phyloP scores from a whole-genome alignment of 1,139 yeast species.

The Blastobotrys arbuscula region DNA sequence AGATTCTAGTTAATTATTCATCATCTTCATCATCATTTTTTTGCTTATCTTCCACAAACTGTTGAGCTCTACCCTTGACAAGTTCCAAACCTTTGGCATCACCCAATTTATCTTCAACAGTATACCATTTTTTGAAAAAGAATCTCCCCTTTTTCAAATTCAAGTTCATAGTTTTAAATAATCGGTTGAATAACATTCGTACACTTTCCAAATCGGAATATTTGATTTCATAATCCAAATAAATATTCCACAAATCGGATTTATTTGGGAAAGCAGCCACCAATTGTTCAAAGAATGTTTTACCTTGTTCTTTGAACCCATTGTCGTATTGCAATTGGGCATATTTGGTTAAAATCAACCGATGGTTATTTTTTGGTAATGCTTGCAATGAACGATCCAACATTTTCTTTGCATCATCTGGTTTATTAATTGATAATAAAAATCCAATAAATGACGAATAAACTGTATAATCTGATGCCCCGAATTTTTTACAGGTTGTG shows the following conservation, averaged over 20 bases:
- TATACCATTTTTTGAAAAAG: constrained; percentile 90
- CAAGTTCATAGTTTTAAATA: constrained; percentile 53
- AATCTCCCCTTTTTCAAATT: constrained; percentile 91
- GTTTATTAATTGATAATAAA: constrained; percentile 48
- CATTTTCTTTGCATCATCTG: constrained; percentile 60
- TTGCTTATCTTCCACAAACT: constrained; percentile 43
- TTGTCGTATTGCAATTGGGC: constrained; percentile 81
- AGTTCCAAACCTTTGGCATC: constrained; percentile 72
- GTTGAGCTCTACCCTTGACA: constrained; percentile 88
- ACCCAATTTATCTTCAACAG: constrained; percentile 62
- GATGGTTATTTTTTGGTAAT: constrained; percentile 70
- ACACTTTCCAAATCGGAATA: constrained; percentile 50
- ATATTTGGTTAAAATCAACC: constrained; percentile 78
- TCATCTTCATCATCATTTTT: constrained; percentile 4
- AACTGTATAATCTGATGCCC: constrained; percentile 42
- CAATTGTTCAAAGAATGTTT: constrained; percentile 90
- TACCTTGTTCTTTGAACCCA: constrained; percentile 91
- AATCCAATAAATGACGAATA: constrained; percentile 70
- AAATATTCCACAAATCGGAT: constrained; percentile 91
- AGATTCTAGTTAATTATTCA: too few relatives aligned
- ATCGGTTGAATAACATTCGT: constrained; percentile 79
- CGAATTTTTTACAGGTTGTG: constrained; percentile 73
- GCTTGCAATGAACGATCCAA: constrained; percentile 68
- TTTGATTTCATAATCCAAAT: constrained; percentile 88
- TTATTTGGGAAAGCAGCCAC: constrained; percentile 86